Conservation (phyloP, 2,329 filamentous ascomycete genomes). For the Nemania serpens region DNA sequence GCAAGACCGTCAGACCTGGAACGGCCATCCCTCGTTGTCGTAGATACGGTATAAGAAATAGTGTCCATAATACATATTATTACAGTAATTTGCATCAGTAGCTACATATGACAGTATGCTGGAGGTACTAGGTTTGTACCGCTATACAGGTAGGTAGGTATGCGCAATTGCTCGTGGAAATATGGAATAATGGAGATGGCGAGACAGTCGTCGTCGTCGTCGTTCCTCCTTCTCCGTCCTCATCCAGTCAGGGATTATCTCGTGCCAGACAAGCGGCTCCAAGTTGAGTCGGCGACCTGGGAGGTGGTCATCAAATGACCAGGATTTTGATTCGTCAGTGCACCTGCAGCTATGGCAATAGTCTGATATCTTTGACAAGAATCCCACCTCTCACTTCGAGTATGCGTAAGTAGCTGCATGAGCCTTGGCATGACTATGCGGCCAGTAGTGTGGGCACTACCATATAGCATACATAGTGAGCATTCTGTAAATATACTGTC, state of each 20-base stretch:
- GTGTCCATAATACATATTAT: background rate
- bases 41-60: background rate
- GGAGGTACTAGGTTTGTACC: too few species aligned
- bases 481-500: background rate
- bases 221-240: too few species aligned
- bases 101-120: background rate
- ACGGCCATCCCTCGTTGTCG: background rate
- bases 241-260: background rate
- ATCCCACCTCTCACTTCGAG: background rate
- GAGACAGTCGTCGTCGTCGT: background rate
- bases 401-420: background rate
- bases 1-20: background rate
- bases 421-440: background rate
- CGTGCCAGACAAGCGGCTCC: conserved; percentile 2
- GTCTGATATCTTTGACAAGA: conserved; percentile 6
- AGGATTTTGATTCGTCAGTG: conserved; percentile 15
- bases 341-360: conserved; percentile 20
- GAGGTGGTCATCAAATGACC: conserved; percentile 1
- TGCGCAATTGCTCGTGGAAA: background rate
- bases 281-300: conserved; percentile 21
- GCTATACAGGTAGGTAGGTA: background rate
- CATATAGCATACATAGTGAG: background rate
- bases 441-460: background rate
- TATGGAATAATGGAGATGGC: background rate
- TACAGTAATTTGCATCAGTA: too few species aligned